Conservation (phyloP, 164 flowering plant genomes). For the Aristolochia fimbriata region DNA sequence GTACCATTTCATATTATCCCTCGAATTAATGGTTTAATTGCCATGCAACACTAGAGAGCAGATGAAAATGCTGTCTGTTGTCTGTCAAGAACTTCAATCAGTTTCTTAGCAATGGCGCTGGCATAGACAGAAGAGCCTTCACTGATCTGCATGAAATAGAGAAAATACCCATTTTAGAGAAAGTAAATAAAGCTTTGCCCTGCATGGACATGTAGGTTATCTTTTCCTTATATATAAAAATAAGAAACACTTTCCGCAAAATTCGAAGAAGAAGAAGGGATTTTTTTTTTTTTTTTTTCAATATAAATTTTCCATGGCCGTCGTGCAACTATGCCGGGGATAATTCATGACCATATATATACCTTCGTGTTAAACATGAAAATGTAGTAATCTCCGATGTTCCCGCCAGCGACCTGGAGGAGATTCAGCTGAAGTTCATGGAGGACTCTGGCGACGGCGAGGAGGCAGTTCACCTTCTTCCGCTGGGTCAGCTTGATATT, state of each 20-base stretch:
- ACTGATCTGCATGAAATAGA: constrained; percentile 42
- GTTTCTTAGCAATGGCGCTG: constrained; percentile 77
- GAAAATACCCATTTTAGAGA: neutral
- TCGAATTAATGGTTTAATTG: too few species aligned
- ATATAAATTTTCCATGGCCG: too few species aligned
- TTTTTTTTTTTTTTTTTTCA: too few species aligned
- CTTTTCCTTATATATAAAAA: too few species aligned
- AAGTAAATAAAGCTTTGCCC: too few species aligned
- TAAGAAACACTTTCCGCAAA: too few species aligned
- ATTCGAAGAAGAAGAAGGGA: too few species aligned
- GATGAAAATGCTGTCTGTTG: constrained; percentile 34
- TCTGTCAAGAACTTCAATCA: constrained; percentile 68
- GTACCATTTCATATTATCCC: too few species aligned
- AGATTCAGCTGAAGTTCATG: constrained; percentile 85
- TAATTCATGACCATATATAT: neutral
- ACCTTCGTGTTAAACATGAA: constrained; percentile 93
- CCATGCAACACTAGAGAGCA: neutral
- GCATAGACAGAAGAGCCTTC: constrained; percentile 89
- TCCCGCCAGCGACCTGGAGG: constrained; percentile 91
- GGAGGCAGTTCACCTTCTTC: constrained; percentile 67
- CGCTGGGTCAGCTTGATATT: constrained; percentile 70
- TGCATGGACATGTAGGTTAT: too few species aligned
- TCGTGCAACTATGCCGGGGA: neutral
- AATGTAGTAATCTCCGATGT: constrained; percentile 71
- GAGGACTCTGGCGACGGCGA: constrained; percentile 66